Conservation (phyloP, 2,329 filamentous ascomycete genomes). For the Alternaria sp. region DNA sequence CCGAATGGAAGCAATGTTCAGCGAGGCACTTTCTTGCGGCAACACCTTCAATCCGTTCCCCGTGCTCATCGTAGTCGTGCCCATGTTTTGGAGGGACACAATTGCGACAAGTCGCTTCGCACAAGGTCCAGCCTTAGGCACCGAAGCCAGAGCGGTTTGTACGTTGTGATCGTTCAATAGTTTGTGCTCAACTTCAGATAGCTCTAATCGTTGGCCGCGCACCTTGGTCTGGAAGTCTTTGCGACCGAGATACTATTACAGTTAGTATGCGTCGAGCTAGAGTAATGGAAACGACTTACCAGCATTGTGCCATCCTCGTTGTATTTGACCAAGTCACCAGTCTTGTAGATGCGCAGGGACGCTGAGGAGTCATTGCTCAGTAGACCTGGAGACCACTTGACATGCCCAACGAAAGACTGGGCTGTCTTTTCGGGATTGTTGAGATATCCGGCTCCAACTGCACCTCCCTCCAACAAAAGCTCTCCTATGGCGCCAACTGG, state of each 20-base stretch:
- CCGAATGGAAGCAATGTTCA: conserved; percentile 31
- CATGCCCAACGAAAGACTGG: conserved; percentile 29
- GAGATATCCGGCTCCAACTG: conserved; percentile 39
- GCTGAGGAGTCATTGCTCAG: not conserved
- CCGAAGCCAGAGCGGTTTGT: conserved; percentile 38
- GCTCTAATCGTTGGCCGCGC: conserved; percentile 53
- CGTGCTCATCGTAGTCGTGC: not conserved
- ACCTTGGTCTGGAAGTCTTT: conserved; percentile 48
- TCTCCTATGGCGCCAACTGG: conserved; percentile 52
- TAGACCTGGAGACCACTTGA: conserved; percentile 26
- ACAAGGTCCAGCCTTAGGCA: conserved; percentile 37
- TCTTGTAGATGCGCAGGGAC: conserved; percentile 39
- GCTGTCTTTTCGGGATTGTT: conserved; percentile 42
- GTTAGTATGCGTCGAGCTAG: not conserved
- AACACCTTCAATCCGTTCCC: conserved; percentile 22
- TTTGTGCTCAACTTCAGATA: conserved; percentile 55
- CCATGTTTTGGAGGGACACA: conserved; percentile 30
- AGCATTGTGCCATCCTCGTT: conserved; percentile 43
- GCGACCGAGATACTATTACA: conserved; percentile 31
- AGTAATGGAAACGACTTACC: not conserved
- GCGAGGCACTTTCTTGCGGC: conserved; percentile 28
- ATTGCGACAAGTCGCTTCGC: conserved; percentile 42
- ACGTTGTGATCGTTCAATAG: conserved; percentile 39
- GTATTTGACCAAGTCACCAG: conserved; percentile 47
- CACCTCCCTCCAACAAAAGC: conserved; percentile 49